Evolutionary conservation across 140 eudicot genomes (phyloP).

Genomic region (Erigeron philadelphicus): DNA sequence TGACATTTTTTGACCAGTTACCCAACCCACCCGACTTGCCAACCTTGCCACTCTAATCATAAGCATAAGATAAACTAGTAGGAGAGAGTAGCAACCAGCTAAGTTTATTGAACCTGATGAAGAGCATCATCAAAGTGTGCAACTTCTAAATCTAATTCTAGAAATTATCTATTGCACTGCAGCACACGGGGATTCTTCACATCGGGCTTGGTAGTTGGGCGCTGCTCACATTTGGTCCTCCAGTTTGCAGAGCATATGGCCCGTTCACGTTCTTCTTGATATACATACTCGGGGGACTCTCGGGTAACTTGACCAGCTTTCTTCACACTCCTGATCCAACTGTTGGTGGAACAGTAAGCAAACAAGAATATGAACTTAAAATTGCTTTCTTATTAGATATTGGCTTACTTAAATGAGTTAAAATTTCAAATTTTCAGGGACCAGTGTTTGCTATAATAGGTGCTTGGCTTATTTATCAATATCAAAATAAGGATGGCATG

Average conservation of each 20-base stretch:
- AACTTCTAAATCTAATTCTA: background rate
- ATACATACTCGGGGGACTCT: slow-evolving; percentile 79
- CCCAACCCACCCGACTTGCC: background rate
- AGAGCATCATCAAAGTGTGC: slow-evolving; percentile 14
- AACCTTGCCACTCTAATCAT: background rate
- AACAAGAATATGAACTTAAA: slow-evolving; percentile 10
- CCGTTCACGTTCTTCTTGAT: slow-evolving; percentile 68
- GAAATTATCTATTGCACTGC: slow-evolving; percentile 29
- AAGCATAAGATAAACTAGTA: slow-evolving; percentile 3
- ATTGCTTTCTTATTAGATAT: background rate
- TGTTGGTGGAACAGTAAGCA: slow-evolving; percentile 88
- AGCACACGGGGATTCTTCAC: slow-evolving; percentile 83
- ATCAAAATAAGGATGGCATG: slow-evolving; percentile 45
- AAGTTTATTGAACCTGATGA: background rate
- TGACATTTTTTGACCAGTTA: background rate
- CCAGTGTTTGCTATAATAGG: slow-evolving; percentile 78
- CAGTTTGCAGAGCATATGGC: slow-evolving; percentile 70
- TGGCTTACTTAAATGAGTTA: background rate
- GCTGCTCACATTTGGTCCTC: slow-evolving; percentile 68
- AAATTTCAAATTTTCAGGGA: slow-evolving; percentile 39
- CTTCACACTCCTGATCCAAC: slow-evolving; percentile 81
- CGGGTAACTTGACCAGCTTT: slow-evolving; percentile 78
- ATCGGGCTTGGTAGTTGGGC: slow-evolving; percentile 59
- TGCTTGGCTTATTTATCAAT: slow-evolving; percentile 74
- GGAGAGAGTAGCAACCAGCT: background rate